Evolutionary conservation across 1,284 basidiomycete genomes (phyloP), one percentile per base, ranked within the genome.

Genomic region (Rhodotorula sp.): DNA sequence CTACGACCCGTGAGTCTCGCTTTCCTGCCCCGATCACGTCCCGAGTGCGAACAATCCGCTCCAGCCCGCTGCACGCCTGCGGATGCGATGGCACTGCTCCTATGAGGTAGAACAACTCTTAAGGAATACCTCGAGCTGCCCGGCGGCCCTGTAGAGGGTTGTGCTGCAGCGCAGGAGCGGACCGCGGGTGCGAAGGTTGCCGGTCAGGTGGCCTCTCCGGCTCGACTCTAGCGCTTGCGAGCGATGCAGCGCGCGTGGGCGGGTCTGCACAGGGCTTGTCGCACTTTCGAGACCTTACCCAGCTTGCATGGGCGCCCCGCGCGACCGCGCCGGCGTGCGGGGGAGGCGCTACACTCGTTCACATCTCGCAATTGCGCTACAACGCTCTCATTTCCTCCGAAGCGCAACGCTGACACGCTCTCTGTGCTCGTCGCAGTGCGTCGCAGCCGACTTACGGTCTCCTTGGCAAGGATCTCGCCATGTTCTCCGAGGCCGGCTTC

Each of bases 401-500:
- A 25, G 23, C 56, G 44, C 48, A 17, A 41, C 8, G 61, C 71
- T 72, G 58, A 72, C 64, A 21, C 14, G 9, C 8, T 21, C n/a
- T 9, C 4, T n/a, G 7, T 5, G 45, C 5, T 46, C 34, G 21
- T 2, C 27, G 44, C 56, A 72, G 70, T 9, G 34, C 60, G 13
- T 54, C 56, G n/a, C 63, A 72, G 42, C 70, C 70, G 14, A 72
- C 70, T 2, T 77, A 77, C 52, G 70, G 71, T 53, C 66, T 94
- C 80, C 89, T 96, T 79, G 93, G 92, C 77, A 89, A 89, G 78
- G 93, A 97, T 81, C 87, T 99, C 80, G 91, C 94, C 83, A 93
- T 97, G 85, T 97, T 98, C 88, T 99, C 97, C 65, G 91, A 97
- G 84, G 96, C 97, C 74, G 96, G 96, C 77, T 99, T 99, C 84